phyloP scores from a whole-genome alignment of 805 yeast genomes.

The Lachancea quebecensis region DNA sequence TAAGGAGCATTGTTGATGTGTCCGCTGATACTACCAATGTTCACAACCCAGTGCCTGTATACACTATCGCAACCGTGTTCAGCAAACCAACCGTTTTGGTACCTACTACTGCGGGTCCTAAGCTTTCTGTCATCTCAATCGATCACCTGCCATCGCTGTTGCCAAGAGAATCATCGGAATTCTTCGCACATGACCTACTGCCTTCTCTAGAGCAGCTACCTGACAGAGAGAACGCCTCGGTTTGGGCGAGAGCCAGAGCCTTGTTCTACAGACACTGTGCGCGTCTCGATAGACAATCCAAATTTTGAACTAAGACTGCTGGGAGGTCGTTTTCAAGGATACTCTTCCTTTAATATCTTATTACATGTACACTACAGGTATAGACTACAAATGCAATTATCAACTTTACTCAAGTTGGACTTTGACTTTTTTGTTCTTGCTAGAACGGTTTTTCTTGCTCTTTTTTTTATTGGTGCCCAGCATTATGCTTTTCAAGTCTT shows the following conservation, averaged over 20 bases:
- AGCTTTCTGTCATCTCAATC: conserved; percentile 84
- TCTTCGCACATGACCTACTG: conserved; percentile 76
- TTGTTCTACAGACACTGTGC: conserved; percentile 80
- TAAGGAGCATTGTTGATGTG: conserved; percentile 92
- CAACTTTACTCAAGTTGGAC: conserved; percentile 46
- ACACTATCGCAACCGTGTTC: conserved; percentile 83
- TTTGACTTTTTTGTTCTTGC: conserved; percentile 39
- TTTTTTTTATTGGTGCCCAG: conserved; percentile 38
- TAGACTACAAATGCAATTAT: conserved; percentile 1
- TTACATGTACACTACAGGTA: not conserved
- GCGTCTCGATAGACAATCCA: conserved; percentile 49
- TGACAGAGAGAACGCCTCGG: conserved; percentile 73
- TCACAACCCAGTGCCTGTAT: conserved; percentile 95
- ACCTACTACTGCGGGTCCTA: conserved; percentile 71
- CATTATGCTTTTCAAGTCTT: conserved; percentile 53
- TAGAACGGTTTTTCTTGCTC: conserved; percentile 36
- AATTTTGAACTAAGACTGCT: conserved; percentile 27
- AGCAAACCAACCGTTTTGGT: conserved; percentile 85
- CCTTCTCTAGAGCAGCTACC: conserved; percentile 86
- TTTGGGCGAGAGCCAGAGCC: conserved; percentile 84
- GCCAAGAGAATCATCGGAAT: conserved; percentile 97
- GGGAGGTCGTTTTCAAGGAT: conserved; percentile 6
- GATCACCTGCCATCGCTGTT: conserved; percentile 93
- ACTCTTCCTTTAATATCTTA: conserved; percentile 6
- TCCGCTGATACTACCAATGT: conserved; percentile 99